These are phyloP conservation scores for Simplicillium aogashimaense DNA, from an alignment of 2,329 filamentous ascomycete species.

Conservation along the genomic window DNA sequence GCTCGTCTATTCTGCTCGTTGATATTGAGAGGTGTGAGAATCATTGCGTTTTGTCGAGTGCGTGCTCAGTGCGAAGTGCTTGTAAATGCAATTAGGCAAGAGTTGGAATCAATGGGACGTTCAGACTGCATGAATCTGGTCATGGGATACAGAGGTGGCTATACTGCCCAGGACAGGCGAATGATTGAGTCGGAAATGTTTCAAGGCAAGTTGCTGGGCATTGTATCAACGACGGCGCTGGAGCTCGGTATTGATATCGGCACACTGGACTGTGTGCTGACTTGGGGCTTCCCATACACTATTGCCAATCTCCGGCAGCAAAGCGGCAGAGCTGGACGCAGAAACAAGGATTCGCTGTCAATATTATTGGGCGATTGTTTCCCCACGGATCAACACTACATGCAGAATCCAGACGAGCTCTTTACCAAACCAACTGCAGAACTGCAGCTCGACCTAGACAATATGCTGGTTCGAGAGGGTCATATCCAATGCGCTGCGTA, in stretches of 20 bases:
- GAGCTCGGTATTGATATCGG: constrained; percentile 95
- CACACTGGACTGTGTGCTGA: constrained; percentile 84
- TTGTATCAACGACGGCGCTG: constrained; percentile 86
- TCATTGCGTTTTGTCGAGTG: constrained; percentile 87
- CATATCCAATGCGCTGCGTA: constrained; percentile 93
- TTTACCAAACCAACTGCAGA: constrained; percentile 86
- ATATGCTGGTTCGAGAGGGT: constrained; percentile 83
- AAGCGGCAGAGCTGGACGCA: constrained; percentile 80
- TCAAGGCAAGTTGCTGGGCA: constrained; percentile 82
- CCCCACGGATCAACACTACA: constrained; percentile 89
- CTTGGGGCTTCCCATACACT: constrained; percentile 88
- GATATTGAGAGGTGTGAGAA: constrained; percentile 75
- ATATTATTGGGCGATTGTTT: constrained; percentile 84
- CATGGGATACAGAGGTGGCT: constrained; percentile 93
- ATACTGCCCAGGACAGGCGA: constrained; percentile 82
- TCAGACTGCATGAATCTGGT: constrained; percentile 68
- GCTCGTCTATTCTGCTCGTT: constrained; percentile 85
- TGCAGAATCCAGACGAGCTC: constrained; percentile 90
- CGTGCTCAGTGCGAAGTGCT: constrained; percentile 82
- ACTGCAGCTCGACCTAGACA: constrained; percentile 83
- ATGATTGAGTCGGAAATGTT: constrained; percentile 95
- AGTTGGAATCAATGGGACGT: constrained; percentile 64
- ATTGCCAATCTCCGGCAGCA: constrained; percentile 93
- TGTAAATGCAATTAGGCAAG: constrained; percentile 67
- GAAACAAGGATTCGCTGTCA: constrained; percentile 88